Evolutionary conservation across 176 grass and related monocot genomes (phyloP).

Genomic region (Raddia guianensis): DNA sequence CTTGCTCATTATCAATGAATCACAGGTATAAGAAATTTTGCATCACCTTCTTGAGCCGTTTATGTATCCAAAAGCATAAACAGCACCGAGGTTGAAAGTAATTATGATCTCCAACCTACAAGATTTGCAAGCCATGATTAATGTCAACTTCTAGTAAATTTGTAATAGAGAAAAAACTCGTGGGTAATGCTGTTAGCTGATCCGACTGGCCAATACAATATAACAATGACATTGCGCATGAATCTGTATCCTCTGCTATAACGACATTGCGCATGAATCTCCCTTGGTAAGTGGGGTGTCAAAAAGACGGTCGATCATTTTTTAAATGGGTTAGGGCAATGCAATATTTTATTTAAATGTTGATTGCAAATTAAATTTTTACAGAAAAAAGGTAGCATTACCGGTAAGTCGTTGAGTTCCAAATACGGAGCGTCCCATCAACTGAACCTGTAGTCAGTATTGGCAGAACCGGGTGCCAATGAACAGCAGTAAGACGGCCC

Average conservation of each 20-base stretch:
- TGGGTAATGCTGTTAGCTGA: too few species aligned
- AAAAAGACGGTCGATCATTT: not conserved
- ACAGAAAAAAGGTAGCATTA: too few species aligned
- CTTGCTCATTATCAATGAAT: too few species aligned
- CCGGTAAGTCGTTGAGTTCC: too few species aligned
- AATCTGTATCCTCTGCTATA: too few species aligned
- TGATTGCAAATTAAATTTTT: too few species aligned
- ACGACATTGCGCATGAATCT: not conserved
- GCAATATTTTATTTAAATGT: too few species aligned
- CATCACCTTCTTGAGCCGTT: slow-evolving; percentile 58
- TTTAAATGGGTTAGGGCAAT: slow-evolving; percentile 27
- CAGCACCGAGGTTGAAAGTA: slow-evolving; percentile 56
- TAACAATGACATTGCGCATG: not conserved
- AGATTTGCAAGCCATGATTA: not conserved
- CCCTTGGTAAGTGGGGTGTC: slow-evolving; percentile 13
- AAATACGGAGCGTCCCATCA: too few species aligned
- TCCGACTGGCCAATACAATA: not conserved
- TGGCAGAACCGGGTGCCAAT: slow-evolving; percentile 57
- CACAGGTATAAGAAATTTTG: not conserved
- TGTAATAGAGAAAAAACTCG: not conserved
- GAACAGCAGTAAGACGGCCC: slow-evolving; percentile 49
- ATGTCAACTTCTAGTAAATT: not conserved
- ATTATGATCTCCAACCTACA: slow-evolving; percentile 65
- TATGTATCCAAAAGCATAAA: slow-evolving; percentile 60
- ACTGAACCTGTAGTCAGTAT: slow-evolving; percentile 49